These are phyloP conservation scores for Trametes sp. DNA, from an alignment of 1,284 basidiomycete genomes.

Conservation along the genomic window DNA sequence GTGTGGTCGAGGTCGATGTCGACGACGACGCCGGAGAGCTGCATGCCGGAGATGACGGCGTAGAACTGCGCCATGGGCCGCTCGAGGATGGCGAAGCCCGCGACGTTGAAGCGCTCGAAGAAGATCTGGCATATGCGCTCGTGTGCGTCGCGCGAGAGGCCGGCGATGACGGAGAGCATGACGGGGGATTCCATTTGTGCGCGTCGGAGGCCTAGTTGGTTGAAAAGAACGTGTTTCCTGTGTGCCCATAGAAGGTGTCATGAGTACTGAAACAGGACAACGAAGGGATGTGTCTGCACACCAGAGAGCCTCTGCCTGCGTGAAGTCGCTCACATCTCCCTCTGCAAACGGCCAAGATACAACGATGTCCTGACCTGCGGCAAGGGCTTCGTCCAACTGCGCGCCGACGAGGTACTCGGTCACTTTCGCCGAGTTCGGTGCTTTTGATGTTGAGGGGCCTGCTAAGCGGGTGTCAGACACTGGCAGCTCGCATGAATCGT, in stretches of 20 bases:
- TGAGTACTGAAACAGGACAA: neutral
- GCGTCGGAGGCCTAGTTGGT: constrained; percentile 77
- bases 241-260: neutral
- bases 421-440: constrained; percentile 56
- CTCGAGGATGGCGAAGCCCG: constrained; percentile 85
- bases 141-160: constrained; percentile 76
- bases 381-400: constrained; percentile 81
- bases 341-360: constrained; percentile 88
- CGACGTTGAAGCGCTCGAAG: constrained; percentile 96
- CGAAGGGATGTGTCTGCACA: constrained; percentile 48
- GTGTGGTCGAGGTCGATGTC: constrained; percentile 85
- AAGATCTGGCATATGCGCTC: constrained; percentile 87
- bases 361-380: constrained; percentile 73
- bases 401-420: constrained; percentile 89
- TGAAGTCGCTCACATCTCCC: constrained; percentile 82
- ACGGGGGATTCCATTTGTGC: constrained; percentile 90
- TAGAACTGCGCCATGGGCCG: constrained; percentile 87
- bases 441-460: constrained; percentile 51
- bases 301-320: constrained; percentile 93
- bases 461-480: too few relatives aligned
- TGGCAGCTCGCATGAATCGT: neutral
- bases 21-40: constrained; percentile 82
- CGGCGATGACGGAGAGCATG: constrained; percentile 75
- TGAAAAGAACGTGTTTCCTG: constrained; percentile 89
- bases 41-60: constrained; percentile 65